Conservation (phyloP, 2,329 filamentous ascomycete species). For the Clarireedia monteithiana region DNA sequence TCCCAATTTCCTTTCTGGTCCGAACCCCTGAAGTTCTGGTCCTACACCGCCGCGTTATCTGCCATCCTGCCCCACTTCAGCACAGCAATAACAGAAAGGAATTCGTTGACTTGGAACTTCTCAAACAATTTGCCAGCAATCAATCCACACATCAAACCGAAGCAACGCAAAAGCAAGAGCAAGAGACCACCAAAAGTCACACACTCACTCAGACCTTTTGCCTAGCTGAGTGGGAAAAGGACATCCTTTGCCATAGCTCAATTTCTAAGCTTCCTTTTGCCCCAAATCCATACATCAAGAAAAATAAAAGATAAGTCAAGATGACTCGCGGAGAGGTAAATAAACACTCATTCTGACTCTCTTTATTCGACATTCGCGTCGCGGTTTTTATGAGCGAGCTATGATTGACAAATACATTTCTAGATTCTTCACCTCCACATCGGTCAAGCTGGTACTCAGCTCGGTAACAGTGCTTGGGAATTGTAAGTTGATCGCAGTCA, state of each 20-base stretch:
- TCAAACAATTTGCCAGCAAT: not conserved
- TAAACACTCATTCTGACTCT: not conserved
- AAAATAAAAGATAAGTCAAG: conserved; percentile 8
- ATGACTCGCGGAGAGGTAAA: conserved; percentile 20
- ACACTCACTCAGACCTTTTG: not conserved
- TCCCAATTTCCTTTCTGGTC: too few species aligned
- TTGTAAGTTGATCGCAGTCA: conserved; percentile 40
- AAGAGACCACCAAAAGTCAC: not conserved
- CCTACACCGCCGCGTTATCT: not conserved
- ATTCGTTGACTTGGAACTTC: not conserved
- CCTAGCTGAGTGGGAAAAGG: not conserved
- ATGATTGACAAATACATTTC: not conserved
- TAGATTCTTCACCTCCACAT: conserved; percentile 61
- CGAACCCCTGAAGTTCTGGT: not conserved
- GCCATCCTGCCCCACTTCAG: not conserved
- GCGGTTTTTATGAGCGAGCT: not conserved
- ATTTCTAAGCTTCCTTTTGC: not conserved
- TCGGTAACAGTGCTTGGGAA: conserved; percentile 63
- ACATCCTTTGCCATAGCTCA: conserved; percentile 6
- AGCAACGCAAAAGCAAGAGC: not conserved
- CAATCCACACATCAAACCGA: not conserved
- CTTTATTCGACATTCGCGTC: not conserved
- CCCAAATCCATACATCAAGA: not conserved
- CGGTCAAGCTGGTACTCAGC: conserved; percentile 60
- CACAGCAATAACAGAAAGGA: not conserved